phyloP scores from a whole-genome alignment of 164 flowering plant genomes.

The Kingdonia uniflora region DNA sequence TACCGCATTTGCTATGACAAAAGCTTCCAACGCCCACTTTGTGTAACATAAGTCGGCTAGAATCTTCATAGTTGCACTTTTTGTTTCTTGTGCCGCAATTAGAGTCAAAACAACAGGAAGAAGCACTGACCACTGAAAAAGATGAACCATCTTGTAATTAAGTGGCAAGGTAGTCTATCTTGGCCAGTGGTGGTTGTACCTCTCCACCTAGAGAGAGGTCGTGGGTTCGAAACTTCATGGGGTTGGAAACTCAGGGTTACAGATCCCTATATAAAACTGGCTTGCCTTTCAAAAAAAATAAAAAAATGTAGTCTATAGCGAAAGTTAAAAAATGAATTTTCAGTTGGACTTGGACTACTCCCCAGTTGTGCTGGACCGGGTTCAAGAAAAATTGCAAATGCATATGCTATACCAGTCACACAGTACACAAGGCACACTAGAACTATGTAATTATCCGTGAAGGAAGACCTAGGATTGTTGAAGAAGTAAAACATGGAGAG shows the following conservation, averaged over 20 bases:
- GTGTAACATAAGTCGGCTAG: too few species aligned
- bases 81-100: conserved; percentile 51
- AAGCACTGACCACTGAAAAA: too few species aligned
- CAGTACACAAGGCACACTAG: conserved; percentile 85
- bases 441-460: conserved; percentile 63
- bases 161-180: background rate
- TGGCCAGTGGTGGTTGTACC: too few species aligned
- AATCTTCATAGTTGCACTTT: conserved; percentile 15
- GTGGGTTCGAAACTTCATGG: too few species aligned
- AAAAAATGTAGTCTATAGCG: background rate
- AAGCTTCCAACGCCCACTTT: conserved; percentile 96
- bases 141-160: background rate
- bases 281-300: too few species aligned
- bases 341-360: conserved; percentile 10
- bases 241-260: too few species aligned
- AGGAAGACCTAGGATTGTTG: conserved; percentile 90
- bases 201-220: too few species aligned
- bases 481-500: conserved; percentile 96
- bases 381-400: conserved; percentile 68
- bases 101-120: too few species aligned
- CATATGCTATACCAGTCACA: conserved; percentile 88
- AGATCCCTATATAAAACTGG: too few species aligned
- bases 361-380: conserved; percentile 99
- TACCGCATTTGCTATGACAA: conserved; percentile 80
- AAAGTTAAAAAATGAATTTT: background rate